These are phyloP conservation scores for Monilinia fructigena DNA, from an alignment of 2,329 filamentous ascomycete species.

Conservation along the genomic window DNA sequence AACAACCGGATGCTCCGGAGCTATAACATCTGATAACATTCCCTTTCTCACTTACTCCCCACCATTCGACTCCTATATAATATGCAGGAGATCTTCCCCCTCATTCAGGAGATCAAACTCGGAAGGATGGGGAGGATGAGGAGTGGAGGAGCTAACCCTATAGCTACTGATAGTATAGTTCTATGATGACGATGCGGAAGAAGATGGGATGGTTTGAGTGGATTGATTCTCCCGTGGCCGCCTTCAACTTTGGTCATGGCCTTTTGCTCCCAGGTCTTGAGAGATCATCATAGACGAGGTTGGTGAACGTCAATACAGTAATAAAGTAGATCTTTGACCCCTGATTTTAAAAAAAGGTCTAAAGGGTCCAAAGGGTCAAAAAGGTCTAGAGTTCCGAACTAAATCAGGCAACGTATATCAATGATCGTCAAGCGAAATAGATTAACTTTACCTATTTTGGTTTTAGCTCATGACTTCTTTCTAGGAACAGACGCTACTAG, in stretches of 20 bases:
- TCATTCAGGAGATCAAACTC: neutral
- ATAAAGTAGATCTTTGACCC: constrained; percentile 3
- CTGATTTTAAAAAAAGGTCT: neutral
- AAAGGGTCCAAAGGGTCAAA: neutral
- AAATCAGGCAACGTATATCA: neutral
- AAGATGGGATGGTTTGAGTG: constrained; percentile 8
- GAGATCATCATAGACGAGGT: neutral
- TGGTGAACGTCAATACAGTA: constrained; percentile 1
- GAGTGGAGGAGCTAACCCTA: too few relatives aligned
- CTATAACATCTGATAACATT: neutral
- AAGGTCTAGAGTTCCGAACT: neutral
- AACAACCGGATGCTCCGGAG: neutral
- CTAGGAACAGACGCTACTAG: constrained; percentile 2
- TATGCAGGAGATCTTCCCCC: neutral
- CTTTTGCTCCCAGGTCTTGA: too few relatives aligned
- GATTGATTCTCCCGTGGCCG: constrained; percentile 7
- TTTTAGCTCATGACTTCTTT: neutral
- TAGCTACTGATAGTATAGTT: too few relatives aligned
- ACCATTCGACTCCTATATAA: neutral
- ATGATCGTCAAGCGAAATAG: neutral
- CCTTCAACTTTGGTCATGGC: neutral
- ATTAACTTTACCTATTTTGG: neutral
- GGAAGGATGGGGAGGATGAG: too few relatives aligned
- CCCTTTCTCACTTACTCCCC: too few relatives aligned
- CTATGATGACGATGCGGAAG: neutral